phyloP scores from a whole-genome alignment of 2,329 filamentous ascomycete genomes.

The Dactylellina haptotyla region DNA sequence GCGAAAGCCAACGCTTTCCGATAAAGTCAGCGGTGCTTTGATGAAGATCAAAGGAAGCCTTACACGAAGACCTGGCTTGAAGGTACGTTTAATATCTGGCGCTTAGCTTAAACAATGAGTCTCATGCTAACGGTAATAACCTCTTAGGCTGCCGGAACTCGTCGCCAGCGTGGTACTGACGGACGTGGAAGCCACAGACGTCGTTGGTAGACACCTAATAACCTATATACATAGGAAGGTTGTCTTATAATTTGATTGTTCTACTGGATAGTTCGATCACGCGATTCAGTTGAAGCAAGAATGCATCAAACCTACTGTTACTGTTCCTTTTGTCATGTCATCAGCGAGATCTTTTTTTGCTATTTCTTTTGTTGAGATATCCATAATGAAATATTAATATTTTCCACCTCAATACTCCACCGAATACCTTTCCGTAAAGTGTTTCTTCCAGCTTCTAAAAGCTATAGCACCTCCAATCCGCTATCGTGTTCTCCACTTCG shows the following conservation, averaged over 20 bases:
- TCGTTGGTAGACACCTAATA: constrained; percentile 19
- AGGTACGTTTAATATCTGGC: constrained; percentile 66
- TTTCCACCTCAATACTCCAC: no score
- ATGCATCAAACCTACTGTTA: neutral
- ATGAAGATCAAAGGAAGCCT: constrained; percentile 77
- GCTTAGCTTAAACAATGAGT: neutral
- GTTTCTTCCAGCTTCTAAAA: no score
- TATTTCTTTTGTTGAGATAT: neutral
- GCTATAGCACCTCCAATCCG: no score
- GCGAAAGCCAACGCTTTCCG: constrained; percentile 74
- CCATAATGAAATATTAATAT: constrained; percentile 8
- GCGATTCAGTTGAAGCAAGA: neutral
- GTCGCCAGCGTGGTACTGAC: constrained; percentile 79
- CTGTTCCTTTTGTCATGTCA: constrained; percentile 1
- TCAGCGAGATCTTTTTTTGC: neutral
- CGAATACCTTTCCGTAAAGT: no score
- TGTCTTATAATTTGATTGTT: neutral
- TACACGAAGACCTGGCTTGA: constrained; percentile 75
- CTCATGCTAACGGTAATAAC: neutral
- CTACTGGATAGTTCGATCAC: constrained; percentile 23
- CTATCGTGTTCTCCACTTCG: no score
- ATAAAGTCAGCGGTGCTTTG: constrained; percentile 81
- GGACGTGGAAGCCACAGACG: constrained; percentile 68
- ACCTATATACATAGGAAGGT: neutral
- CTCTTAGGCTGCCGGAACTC: constrained; percentile 74